Evolutionary conservation across 805 yeast genomes (phyloP).

Genomic region (Wickerhamomyces queroliae): DNA sequence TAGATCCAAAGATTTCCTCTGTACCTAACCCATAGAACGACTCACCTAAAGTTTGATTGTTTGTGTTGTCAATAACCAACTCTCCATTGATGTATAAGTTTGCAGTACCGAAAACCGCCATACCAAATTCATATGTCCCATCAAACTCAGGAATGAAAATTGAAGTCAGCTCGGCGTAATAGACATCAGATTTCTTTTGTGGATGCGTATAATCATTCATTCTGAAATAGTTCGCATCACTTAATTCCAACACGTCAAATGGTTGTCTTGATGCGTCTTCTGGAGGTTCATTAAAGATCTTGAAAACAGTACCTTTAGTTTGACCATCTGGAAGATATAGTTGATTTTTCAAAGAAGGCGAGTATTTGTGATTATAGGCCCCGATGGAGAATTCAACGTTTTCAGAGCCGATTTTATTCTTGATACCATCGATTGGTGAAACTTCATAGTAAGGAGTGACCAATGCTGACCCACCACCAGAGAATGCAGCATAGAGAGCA

Average conservation of each 20-base stretch:
- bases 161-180: slow-evolving; percentile 40
- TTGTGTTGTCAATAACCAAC: slow-evolving; percentile 47
- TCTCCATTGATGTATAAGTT: slow-evolving; percentile 43
- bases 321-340: slow-evolving; percentile 10
- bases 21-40: slow-evolving; percentile 51
- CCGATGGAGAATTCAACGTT: slow-evolving; percentile 26
- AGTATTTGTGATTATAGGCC: slow-evolving; percentile 26
- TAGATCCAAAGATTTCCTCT: slow-evolving; percentile 34
- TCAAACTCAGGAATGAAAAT: slow-evolving; percentile 37
- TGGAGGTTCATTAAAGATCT: slow-evolving; percentile 18
- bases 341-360: slow-evolving; percentile 24
- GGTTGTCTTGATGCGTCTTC: slow-evolving; percentile 16
- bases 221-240: slow-evolving; percentile 19
- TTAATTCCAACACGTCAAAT: slow-evolving; percentile 21
- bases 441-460: slow-evolving; percentile 41
- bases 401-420: slow-evolving; percentile 17
- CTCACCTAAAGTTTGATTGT: slow-evolving; percentile 43
- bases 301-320: slow-evolving; percentile 19
- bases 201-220: slow-evolving; percentile 17
- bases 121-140: slow-evolving; percentile 46
- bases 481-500: slow-evolving; percentile 41
- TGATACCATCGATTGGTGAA: slow-evolving; percentile 43
- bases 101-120: slow-evolving; percentile 49
- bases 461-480: slow-evolving; percentile 63
- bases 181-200: slow-evolving; percentile 18